phyloP scores from a whole-genome alignment of 2,329 filamentous ascomycete genomes.

The Ascochyta clinopodiicola region DNA sequence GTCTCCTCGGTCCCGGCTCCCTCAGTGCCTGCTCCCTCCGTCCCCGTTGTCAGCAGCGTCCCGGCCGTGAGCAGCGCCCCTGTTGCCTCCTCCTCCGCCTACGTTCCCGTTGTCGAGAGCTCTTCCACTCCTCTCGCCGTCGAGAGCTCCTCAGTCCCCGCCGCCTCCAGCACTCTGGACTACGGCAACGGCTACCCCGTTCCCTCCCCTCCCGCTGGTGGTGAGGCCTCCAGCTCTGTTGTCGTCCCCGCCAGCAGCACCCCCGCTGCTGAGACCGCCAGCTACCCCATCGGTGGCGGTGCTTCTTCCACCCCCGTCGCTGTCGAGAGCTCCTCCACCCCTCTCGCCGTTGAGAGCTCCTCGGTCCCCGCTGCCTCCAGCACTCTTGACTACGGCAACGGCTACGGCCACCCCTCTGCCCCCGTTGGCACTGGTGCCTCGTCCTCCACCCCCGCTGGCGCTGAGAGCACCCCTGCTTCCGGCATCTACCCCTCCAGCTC shows the following conservation, averaged over 20 bases:
- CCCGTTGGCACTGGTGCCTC: constrained; percentile 12
- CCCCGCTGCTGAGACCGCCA: constrained; percentile 8
- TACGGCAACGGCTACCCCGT: background rate
- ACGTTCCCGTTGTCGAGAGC: background rate
- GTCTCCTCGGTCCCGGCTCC: constrained; percentile 1
- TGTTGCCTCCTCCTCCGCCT: background rate
- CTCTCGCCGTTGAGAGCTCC: constrained; percentile 14
- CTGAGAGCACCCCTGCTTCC: constrained; percentile 26
- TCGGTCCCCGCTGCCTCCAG: constrained; percentile 16
- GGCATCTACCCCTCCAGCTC: constrained; percentile 18
- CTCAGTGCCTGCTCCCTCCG: constrained; percentile 3
- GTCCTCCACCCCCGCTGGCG: constrained; percentile 11
- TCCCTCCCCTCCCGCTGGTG: background rate
- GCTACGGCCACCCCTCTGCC: constrained; percentile 7
- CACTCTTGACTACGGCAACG: constrained; percentile 10
- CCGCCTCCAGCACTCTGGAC: background rate
- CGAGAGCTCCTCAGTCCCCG: constrained; percentile 12
- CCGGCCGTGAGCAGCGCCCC: background rate
- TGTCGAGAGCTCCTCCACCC: constrained; percentile 15
- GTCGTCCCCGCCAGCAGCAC: constrained; percentile 2
- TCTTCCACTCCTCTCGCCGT: constrained; percentile 3
- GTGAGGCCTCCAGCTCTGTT: background rate
- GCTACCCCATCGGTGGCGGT: constrained; percentile 1
- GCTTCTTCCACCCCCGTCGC: constrained; percentile 9
- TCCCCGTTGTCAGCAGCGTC: constrained; percentile 2